Evolutionary conservation across 108 stramenopile species (phyloP).

Genomic region (Schizochytrium sp.): DNA sequence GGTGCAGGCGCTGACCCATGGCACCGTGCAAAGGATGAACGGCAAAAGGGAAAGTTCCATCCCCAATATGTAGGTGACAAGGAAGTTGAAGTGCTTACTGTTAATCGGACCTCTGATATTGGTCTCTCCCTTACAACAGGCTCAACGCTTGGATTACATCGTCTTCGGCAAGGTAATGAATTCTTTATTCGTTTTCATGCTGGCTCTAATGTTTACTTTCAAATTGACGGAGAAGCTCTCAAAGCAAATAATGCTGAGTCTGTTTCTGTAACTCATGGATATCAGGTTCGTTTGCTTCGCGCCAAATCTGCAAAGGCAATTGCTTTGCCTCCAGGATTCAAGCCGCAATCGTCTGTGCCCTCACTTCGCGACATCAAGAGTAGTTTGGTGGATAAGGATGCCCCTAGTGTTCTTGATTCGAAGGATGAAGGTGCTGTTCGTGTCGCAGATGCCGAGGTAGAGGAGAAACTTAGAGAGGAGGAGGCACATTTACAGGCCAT

Average conservation of each 20-base stretch:
- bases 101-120: slow-evolving; percentile 30
- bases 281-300: not conserved
- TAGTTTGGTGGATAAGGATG: not conserved
- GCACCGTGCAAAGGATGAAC: not conserved
- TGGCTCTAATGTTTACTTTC: slow-evolving; percentile 12
- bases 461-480: not conserved
- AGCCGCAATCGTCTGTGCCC: not conserved
- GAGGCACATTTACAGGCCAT: not conserved
- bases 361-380: not conserved
- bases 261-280: slow-evolving; percentile 3
- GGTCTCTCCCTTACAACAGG: slow-evolving; percentile 37
- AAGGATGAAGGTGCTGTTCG: not conserved
- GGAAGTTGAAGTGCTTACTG: slow-evolving; percentile 38
- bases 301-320: slow-evolving; percentile 1
- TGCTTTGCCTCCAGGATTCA: not conserved
- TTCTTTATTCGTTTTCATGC: slow-evolving; percentile 14
- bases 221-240: slow-evolving; percentile 52
- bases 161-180: slow-evolving; percentile 3
- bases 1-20: slow-evolving; percentile 49
- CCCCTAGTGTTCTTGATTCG: not conserved
- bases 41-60: not conserved
- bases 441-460: not conserved
- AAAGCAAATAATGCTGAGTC: not conserved
- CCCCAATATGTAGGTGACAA: slow-evolving; percentile 43
- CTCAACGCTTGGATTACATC: not conserved